Percentiles rank a stretch among this genome's conserved stretches.
Conservation (phyloP, 2,329 filamentous ascomycete species). For the Trichophyton benhamiae region DNA sequence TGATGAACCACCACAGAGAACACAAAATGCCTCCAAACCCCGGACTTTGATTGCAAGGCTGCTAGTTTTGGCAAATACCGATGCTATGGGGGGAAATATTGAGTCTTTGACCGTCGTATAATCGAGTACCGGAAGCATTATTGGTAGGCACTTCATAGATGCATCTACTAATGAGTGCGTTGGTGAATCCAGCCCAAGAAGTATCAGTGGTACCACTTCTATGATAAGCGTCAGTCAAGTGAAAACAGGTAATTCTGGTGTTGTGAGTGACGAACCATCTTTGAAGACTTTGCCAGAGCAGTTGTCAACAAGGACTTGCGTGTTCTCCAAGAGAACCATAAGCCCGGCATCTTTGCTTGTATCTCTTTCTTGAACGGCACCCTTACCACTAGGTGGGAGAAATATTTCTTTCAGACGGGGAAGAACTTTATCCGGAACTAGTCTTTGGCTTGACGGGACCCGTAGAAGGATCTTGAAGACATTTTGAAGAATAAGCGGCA, state of each 20-base stretch:
- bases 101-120: conserved; percentile 97
- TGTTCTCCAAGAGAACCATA: conserved; percentile 80
- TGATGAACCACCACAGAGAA: conserved; percentile 68
- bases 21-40: conserved; percentile 77
- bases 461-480: conserved; percentile 78
- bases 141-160: conserved; percentile 63
- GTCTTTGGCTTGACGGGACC: conserved; percentile 62
- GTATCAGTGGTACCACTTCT: conserved; percentile 81
- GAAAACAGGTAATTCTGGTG: background rate
- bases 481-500: conserved; percentile 78
- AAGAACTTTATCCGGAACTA: conserved; percentile 77
- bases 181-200: conserved; percentile 72
- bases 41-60: conserved; percentile 91
- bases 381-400: conserved; percentile 40
- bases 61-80: conserved; percentile 83
- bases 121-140: conserved; percentile 77
- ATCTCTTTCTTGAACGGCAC: conserved; percentile 56
- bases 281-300: conserved; percentile 88
- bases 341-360: conserved; percentile 74
- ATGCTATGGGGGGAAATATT: conserved; percentile 80
- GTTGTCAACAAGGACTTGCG: conserved; percentile 62
- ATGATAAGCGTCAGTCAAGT: background rate
- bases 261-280: conserved; percentile 49
- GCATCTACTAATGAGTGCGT: conserved; percentile 84
- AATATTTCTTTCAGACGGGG: conserved; percentile 77